Evolutionary conservation across 2,329 filamentous ascomycete species (phyloP), one percentile per base, ranked within the genome.

Genomic region (Aspergillus chevalieri): DNA sequence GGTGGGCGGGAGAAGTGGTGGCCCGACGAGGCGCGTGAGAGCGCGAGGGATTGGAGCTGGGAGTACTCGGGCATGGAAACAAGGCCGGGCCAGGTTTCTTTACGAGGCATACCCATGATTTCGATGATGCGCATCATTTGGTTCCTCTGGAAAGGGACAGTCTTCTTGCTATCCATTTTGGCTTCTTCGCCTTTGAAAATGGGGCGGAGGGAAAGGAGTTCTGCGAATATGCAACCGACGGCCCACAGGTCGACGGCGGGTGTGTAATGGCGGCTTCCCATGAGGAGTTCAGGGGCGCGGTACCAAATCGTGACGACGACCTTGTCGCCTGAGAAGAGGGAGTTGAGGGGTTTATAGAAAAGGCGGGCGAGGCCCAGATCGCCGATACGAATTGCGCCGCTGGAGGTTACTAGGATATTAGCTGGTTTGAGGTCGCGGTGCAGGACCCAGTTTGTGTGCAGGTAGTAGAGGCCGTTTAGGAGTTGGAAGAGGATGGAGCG

Each of bases 261-360:
- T 0, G 93, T 97, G 72, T 98, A 98, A 69, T 98, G 93, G n/a
- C 88, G 82, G 45, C 86, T 89, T 2, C 93, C 93, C 3, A 98
- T 82, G 1, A 98, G 81, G 3, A 98, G 78, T 69, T 98, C 93
- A 0, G 93, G 93, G 0, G 93, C 93, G 19, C 93, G 88, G 64
- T 98, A 98, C 93, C 93, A 98, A 55, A 98, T 98, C 0, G 93
- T 98, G 12, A 98, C 93, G 47, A 98, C 93, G 2, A 98, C 93
- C 67, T 98, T 98, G 61, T 98, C 93, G 47, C 93, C 93, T 15
- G 83, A 87, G 69, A 93, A 98, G 1, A 98, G 80, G 0, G 88
- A 89, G 62, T 95, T 89, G 1, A 97, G 75, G 0, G 93, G 93
- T 65, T 97, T 96, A 73, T 93, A 86, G 70, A 97, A 97, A 2